phyloP scores from a whole-genome alignment of 495 filamentous ascomycete species.

The Penicillium tannophilum region DNA sequence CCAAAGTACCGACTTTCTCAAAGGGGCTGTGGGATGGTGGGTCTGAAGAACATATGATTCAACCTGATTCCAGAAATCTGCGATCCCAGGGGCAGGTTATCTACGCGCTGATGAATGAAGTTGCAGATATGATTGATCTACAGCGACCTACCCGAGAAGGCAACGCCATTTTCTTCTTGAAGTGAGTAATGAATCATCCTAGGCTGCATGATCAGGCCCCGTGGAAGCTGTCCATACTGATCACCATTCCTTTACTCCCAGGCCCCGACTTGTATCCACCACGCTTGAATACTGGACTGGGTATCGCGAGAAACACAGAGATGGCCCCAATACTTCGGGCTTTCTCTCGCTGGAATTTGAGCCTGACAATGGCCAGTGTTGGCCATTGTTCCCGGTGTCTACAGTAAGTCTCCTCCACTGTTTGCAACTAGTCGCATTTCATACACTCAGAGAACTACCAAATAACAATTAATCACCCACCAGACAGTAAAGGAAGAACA shows the following conservation, averaged over 20 bases:
- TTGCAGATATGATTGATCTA: slow-evolving; percentile 23
- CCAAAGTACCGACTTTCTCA: slow-evolving; percentile 27
- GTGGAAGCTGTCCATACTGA: background rate
- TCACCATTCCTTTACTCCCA: slow-evolving; percentile 3
- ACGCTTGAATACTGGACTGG: slow-evolving; percentile 38
- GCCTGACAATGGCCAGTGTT: slow-evolving; percentile 5
- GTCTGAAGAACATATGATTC: background rate
- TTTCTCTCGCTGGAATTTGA: slow-evolving; percentile 25
- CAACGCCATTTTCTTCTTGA: slow-evolving; percentile 17
- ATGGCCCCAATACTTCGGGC: slow-evolving; percentile 24
- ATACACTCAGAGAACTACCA: background rate
- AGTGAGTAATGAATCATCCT: slow-evolving; percentile 10
- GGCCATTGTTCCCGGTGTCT: slow-evolving; percentile 21
- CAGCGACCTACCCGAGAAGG: slow-evolving; percentile 16
- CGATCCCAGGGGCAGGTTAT: slow-evolving; percentile 30
- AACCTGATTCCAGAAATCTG: slow-evolving; percentile 8
- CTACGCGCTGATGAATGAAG: slow-evolving; percentile 36
- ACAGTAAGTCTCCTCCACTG: slow-evolving; percentile 16
- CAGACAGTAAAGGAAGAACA: slow-evolving; percentile 24
- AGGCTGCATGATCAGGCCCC: background rate
- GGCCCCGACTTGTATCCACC: slow-evolving; percentile 22
- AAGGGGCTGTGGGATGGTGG: slow-evolving; percentile 25
- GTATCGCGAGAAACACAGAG: slow-evolving; percentile 29
- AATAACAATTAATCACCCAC: background rate
- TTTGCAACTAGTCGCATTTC: background rate